A percentile compares a stretch with the other conserved stretches of the same genome.
These are phyloP conservation scores for Pharnaceum exiguum DNA, from an alignment of 148 eudicot species.

Conservation along the genomic window DNA sequence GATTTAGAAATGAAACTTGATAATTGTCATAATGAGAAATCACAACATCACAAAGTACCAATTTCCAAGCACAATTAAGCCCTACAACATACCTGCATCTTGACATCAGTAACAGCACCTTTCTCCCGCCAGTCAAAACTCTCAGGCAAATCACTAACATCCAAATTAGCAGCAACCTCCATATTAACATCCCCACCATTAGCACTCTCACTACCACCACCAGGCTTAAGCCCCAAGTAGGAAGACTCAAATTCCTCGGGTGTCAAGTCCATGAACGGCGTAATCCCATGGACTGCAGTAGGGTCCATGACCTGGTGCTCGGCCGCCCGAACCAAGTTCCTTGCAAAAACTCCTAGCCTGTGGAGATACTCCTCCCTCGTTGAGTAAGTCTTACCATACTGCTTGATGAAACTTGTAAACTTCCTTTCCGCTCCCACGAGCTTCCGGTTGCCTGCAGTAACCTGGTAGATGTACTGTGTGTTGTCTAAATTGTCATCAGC, in stretches of 20 bases:
- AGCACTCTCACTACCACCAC: background rate
- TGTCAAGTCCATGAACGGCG: conserved; percentile 69
- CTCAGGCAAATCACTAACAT: conserved; percentile 53
- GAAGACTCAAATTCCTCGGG: conserved; percentile 57
- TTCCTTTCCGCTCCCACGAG: conserved; percentile 28
- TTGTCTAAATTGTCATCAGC: background rate
- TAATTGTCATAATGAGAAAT: too few species aligned
- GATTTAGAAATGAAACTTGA: too few species aligned
- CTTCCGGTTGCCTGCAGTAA: conserved; percentile 22
- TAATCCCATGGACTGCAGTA: conserved; percentile 80
- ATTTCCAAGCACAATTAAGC: too few species aligned
- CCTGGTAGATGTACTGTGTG: conserved; percentile 28
- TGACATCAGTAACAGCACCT: conserved; percentile 82
- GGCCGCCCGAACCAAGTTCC: conserved; percentile 64
- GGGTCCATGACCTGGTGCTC: conserved; percentile 90
- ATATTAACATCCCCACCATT: background rate
- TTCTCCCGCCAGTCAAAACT: conserved; percentile 87
- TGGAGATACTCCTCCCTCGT: conserved; percentile 61
- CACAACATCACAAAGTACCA: too few species aligned
- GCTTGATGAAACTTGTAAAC: conserved; percentile 44
- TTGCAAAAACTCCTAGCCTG: conserved; percentile 58
- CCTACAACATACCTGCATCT: conserved; percentile 80
- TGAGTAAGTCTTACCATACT: conserved; percentile 54
- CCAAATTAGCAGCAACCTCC: conserved; percentile 33
- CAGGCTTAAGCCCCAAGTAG: conserved; percentile 49